Evolutionary conservation across 129 eudicot genomes (phyloP).

Genomic region (carrot (Daucus carota)): DH1_v3.0 NC_030382.2:40897501-40898000

Average conservation of each 20-base stretch:
- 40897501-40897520: not conserved
- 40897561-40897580: not conserved
- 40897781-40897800: not conserved
- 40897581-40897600: not conserved
- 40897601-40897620: not conserved
- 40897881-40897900: not conserved
- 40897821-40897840: not conserved
- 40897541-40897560: not conserved
- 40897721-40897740: not conserved
- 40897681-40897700: slow-evolving; percentile 2
- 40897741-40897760: not conserved
- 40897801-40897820: not conserved
- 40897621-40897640: not conserved
- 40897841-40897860: not conserved
- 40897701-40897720: not conserved
- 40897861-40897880: not conserved
- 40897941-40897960: not conserved
- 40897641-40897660: not conserved
- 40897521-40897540: not conserved
- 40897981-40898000: not conserved
- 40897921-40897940: not conserved
- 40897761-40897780: not conserved
- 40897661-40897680: not conserved
- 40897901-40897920: not conserved
- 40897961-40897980: not conserved